These are phyloP conservation scores for Thielaviopsis ethacetica DNA, from an alignment of 2,329 filamentous ascomycete species.

Conservation along the genomic window DNA sequence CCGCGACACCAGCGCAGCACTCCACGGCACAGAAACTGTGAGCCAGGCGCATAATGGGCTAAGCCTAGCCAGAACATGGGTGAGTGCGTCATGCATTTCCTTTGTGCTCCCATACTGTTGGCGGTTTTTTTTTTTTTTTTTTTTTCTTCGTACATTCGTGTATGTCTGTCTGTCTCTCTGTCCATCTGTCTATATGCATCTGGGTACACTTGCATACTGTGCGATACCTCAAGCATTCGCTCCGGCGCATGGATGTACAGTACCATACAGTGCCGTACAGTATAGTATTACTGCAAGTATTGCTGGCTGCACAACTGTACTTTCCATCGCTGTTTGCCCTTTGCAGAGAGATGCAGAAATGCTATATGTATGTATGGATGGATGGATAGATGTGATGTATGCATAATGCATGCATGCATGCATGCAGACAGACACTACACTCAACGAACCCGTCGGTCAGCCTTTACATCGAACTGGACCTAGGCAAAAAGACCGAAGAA, in stretches of 20 bases:
- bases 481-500: no score
- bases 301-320: not conserved
- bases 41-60: not conserved
- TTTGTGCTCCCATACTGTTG: not conserved
- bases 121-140: not conserved
- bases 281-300: no score
- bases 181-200: not conserved
- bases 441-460: no score
- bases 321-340: not conserved
- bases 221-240: no score
- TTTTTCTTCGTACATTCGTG: not conserved
- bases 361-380: not conserved
- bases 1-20: not conserved
- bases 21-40: not conserved
- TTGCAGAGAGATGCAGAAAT: not conserved
- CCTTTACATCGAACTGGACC: no score
- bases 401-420: not conserved
- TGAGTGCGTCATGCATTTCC: constrained; percentile 1
- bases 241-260: not conserved
- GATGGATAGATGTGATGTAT: not conserved
- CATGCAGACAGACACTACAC: not conserved
- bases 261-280: not conserved
- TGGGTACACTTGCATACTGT: not conserved
- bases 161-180: not conserved
- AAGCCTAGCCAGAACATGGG: constrained; percentile 4